phyloP scores from a whole-genome alignment of 2,329 filamentous ascomycete species.

The Metarhizium anisopliae region DNA sequence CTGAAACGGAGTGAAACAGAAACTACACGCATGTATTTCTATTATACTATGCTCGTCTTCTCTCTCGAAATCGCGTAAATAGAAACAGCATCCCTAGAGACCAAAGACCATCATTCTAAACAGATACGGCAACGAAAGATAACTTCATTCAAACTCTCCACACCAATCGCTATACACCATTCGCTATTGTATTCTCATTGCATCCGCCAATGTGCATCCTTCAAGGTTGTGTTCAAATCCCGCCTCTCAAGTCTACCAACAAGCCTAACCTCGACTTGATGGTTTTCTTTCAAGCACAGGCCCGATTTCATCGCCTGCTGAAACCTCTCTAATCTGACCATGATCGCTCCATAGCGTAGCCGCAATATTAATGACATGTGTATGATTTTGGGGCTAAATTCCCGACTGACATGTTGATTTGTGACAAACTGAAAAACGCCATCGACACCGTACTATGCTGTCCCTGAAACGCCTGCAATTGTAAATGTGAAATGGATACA shows the following conservation, averaged over 20 bases:
- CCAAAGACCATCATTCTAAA: not conserved
- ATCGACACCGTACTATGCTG: conserved; percentile 50
- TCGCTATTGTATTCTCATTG: conserved; percentile 3
- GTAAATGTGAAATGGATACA: conserved; percentile 43
- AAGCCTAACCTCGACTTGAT: not conserved
- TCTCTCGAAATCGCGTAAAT: not conserved
- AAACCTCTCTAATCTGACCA: not conserved
- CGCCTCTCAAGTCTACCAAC: not conserved
- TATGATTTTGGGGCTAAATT: conserved; percentile 27
- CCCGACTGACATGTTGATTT: conserved; percentile 18
- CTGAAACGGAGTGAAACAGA: too few species aligned
- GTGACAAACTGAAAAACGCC: conserved; percentile 37
- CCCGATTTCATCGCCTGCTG: not conserved
- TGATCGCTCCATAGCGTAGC: conserved; percentile 5
- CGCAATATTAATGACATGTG: conserved; percentile 27
- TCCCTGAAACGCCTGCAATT: conserved; percentile 41
- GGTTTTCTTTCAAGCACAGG: not conserved
- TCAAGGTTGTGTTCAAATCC: not conserved
- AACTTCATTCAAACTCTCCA: conserved; percentile 3
- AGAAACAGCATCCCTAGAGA: not conserved
- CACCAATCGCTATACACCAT: conserved; percentile 2
- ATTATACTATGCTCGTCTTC: not conserved
- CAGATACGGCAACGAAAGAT: not conserved
- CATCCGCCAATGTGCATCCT: not conserved
- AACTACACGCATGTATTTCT: not conserved